Evolutionary conservation across 2,329 filamentous ascomycete genomes (phyloP), one percentile per base, ranked within the genome.

Genomic region (Exophiala calicioides): DNA sequence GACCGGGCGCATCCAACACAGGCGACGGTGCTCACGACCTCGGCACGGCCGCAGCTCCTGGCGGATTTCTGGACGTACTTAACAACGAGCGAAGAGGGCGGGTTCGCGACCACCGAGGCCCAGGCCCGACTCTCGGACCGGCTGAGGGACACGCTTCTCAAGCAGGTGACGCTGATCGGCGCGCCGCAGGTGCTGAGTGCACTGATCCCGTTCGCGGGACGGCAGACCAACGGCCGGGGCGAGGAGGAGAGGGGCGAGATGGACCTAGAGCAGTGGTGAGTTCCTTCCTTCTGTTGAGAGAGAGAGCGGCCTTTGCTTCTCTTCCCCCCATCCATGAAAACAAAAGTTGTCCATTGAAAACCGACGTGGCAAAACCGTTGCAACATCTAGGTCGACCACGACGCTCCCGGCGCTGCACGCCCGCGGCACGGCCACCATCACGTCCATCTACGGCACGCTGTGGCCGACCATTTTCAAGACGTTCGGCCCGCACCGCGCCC

Each of bases 121-220:
- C 44, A 35, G n/a, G 16, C 38, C 10, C 44, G 39, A 6, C 43
- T 59, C 10, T 56, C 55, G 1, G 39, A 44, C 6, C 45, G 51
- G 4, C 42, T 66, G 12, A 54, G 63, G 3, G 64, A 65, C 37
- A 31, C 64, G 2, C 55, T 65, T 2, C 56, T 65, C 50, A 66
- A 66, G 43, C 60, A 60, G 44, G 58, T 64, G 53, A 62, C 61
- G 6, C 48, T 66, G 12, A 55, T 62, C 15, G 64, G 64, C 6
- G 63, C 65, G 21, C 62, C 63, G n/a, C 58, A 57, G 13, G 56
- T 65, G 8, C 47, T 66, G 8, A 56, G 53, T 15, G 64, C 59
- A 3, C 33, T 66, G 13, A 60, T 60, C 6, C 59, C 61, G 3
- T 45, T 65, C 5, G 63, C 62, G 1, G 58, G 60, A 32, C 52